Evolutionary conservation across 2,329 filamentous ascomycete genomes (phyloP), one percentile per base, ranked within the genome.

Genomic region (Xylaria hypoxylon): DNA sequence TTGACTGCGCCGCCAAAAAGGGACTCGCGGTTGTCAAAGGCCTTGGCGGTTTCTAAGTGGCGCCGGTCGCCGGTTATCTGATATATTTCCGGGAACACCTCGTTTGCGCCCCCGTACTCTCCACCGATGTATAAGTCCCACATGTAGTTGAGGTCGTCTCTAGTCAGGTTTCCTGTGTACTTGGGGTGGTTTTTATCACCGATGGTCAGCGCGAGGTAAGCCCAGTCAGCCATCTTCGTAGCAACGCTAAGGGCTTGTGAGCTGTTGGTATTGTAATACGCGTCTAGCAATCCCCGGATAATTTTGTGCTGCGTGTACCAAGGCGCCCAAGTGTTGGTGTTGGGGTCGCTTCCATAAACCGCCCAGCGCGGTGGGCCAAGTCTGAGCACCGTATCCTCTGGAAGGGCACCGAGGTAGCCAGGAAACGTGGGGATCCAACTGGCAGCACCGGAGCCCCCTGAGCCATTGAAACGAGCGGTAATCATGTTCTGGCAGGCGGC

Each of bases 301-400:
- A 78, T 77, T 68, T 78, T 78, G 48, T 78, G 76, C 65, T 77
- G 76, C 33, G 75, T 77, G 38, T 78, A 78, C 76, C 76, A 78
- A 1, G 76, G 73, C 4, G 76, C 76, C 76, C 76, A 78, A 0
- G 75, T 77, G 24, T 77, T 77, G 1, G 55, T 74, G n/a, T 68
- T 61, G 24, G 62, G 64, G 44, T 76, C 51, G 40, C 73, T 50
- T 33, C 75, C 75, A 35, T 77, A 78, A 1, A 77, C 71, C 7
- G 76, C 75, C 75, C 75, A 77, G 5, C 76, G 75, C 17, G 76
- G 76, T 5, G 76, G 76, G 4, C 76, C 76, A 19, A 78, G 75
- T 17, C 76, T 69, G 19, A 78, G 61, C 3, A 78, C 76, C 0
- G 74, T 76, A 57, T 78, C 76, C 31, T 78, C 76, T 10, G 76